These are phyloP conservation scores for Phlebopus sp. DNA, from an alignment of 1,284 basidiomycete genomes.

Conservation along the genomic window DNA sequence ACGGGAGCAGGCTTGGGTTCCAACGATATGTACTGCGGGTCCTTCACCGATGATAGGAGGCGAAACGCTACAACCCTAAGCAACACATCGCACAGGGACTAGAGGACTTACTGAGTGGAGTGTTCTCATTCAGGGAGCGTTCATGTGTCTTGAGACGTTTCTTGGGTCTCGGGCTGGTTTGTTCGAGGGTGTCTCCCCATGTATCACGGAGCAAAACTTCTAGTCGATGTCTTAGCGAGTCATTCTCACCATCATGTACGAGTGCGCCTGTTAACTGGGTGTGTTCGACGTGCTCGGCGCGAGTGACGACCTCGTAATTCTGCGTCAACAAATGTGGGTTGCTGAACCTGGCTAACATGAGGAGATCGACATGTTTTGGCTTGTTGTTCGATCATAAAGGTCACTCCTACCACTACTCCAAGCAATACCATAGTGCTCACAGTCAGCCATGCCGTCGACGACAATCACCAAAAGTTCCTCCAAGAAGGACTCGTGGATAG, in stretches of 20 bases:
- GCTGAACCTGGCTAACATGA: conserved; percentile 27
- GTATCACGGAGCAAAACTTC: conserved; percentile 21
- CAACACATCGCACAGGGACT: background rate
- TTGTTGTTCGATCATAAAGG: conserved; percentile 17
- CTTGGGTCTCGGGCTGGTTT: background rate
- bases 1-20: conserved; percentile 38
- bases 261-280: conserved; percentile 1
- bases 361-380: conserved; percentile 22
- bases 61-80: conserved; percentile 37
- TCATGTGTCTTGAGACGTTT: conserved; percentile 2
- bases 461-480: background rate
- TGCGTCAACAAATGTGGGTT: conserved; percentile 27
- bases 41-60: conserved; percentile 39
- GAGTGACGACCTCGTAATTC: conserved; percentile 23
- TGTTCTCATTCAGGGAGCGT: background rate
- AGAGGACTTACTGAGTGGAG: conserved; percentile 9
- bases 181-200: conserved; percentile 15
- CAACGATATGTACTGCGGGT: conserved; percentile 37
- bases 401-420: no score
- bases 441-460: background rate
- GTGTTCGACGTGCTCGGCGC: conserved; percentile 22
- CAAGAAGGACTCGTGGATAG: conserved; percentile 3
- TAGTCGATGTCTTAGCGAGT: conserved; percentile 18
- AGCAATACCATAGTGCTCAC: no score
- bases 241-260: conserved; percentile 9